Base-by-base conservation (phyloP, 2,329 filamentous ascomycete species). In the Elsinoe arachidis region DNA sequence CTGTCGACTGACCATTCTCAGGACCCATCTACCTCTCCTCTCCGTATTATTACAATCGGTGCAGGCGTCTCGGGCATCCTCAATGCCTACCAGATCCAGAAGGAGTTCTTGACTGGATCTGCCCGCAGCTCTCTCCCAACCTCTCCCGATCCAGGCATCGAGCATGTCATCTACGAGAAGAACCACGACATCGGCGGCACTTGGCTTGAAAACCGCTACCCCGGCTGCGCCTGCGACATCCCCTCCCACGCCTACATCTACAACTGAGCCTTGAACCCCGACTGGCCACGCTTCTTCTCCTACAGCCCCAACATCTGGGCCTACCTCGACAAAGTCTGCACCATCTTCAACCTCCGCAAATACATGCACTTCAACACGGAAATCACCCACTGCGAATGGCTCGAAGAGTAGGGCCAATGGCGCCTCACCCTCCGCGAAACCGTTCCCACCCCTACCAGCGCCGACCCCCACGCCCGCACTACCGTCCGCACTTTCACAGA, bases 331-430 rank as follows among this genome's bases (percentile, higher is more conserved):
- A 76, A 75, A 60, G 74, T 80, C 14, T 76, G 73, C 61, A 68
- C 78, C 3, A 72, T 70, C 0, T 79, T 78, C 58, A 75, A 72
- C 43, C 67, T 80, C 2, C 70, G 74, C 43, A 78, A 79, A 60
- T 78, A 78, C 64, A 80, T 80, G 75, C 75, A 66, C 1, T 79
- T 80, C 67, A 74, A 76, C 57, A 76, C 73, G 7, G 70, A 77
- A 61, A 72, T 79, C 11, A 65, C 72, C 0, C 73, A 74, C 3
- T 72, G 73, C 17, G 73, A 74, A 52, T 80, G 77, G 78, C 68
- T 77, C 52, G 76, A 79, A 17, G 69, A 75, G 1, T 65, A 64
- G 3, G 78, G 76, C 3, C 69, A 76, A 60, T 81, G 78, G 78
- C 72, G 68, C 7, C 73, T 81, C 11, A 76, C 73, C 38, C 65